These are phyloP conservation scores for Datisca glomerata DNA, from an alignment of 306 rosid species.

Conservation along the genomic window DNA sequence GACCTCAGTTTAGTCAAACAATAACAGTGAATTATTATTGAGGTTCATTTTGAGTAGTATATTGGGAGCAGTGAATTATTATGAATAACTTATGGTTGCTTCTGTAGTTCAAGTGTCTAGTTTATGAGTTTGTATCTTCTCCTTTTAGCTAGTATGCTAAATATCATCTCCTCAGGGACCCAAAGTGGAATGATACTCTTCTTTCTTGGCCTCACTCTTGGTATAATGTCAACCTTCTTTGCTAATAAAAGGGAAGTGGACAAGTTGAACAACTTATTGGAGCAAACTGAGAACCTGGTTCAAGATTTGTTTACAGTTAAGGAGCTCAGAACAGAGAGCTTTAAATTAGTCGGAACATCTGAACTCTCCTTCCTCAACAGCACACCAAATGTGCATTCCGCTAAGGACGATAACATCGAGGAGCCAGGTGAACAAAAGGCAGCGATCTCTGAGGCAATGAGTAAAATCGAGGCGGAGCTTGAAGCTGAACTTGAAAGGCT, in stretches of 20 bases:
- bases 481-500: slow-evolving; percentile 93
- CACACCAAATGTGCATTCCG: slow-evolving; percentile 22
- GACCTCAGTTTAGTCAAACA: no score
- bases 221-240: slow-evolving; percentile 41
- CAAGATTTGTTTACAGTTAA: slow-evolving; percentile 76
- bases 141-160: no score
- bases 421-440: slow-evolving; percentile 32
- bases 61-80: no score
- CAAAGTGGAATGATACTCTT: slow-evolving; percentile 42
- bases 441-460: slow-evolving; percentile 45
- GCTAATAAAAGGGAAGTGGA: slow-evolving; percentile 40
- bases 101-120: no score
- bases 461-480: slow-evolving; percentile 96
- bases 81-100: no score
- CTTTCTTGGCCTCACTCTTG: slow-evolving; percentile 68
- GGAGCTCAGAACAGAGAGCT: slow-evolving; percentile 51
- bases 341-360: slow-evolving; percentile 35
- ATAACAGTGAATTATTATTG: no score
- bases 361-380: slow-evolving; percentile 25
- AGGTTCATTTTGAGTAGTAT: no score
- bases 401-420: slow-evolving; percentile 12
- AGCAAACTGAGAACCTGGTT: slow-evolving; percentile 65
- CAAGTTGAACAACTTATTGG: slow-evolving; percentile 43
- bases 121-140: no score
- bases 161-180: no score